Percentiles rank a stretch among this genome's conserved stretches.
Evolutionary conservation across 2,329 filamentous ascomycete species (phyloP).

Genomic region (Penicillium sp.): DNA sequence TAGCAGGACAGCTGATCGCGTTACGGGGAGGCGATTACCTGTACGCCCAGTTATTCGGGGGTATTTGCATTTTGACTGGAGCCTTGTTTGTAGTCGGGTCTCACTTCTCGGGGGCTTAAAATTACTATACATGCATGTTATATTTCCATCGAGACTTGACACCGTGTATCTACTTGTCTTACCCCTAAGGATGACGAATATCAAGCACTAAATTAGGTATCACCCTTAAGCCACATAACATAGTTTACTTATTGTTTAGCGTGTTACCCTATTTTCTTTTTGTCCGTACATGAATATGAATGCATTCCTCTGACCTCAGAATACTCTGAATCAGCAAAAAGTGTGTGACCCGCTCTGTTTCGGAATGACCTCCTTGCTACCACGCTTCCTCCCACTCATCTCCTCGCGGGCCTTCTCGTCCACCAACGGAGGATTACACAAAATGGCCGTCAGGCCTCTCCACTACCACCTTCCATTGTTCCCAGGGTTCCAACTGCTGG

Average conservation of each 20-base stretch:
- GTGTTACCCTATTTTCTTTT: not conserved
- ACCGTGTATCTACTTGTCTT: not conserved
- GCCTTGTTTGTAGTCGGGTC: conserved; percentile 8
- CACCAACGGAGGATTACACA: not conserved
- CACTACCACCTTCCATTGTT: conserved; percentile 12
- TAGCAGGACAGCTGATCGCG: conserved; percentile 49
- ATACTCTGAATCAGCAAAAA: not conserved
- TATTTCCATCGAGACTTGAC: not conserved
- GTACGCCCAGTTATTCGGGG: conserved; percentile 48
- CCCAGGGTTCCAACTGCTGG: conserved; percentile 8
- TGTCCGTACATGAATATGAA: not conserved
- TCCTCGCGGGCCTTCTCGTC: not conserved
- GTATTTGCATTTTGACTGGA: conserved; percentile 17
- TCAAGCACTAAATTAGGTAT: not conserved
- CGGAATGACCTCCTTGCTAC: not conserved
- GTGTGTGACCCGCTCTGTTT: not conserved
- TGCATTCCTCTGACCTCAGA: not conserved
- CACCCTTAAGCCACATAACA: not conserved
- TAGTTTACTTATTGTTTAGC: not conserved
- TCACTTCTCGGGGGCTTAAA: conserved; percentile 7
- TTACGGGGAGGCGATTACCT: conserved; percentile 42
- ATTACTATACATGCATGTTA: not conserved
- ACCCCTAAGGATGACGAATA: not conserved
- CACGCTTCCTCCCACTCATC: not conserved
- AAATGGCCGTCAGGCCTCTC: conserved; percentile 3